These are phyloP conservation scores for Schizothecium vesticola DNA, from an alignment of 495 filamentous ascomycete species.

Conservation along the genomic window DNA sequence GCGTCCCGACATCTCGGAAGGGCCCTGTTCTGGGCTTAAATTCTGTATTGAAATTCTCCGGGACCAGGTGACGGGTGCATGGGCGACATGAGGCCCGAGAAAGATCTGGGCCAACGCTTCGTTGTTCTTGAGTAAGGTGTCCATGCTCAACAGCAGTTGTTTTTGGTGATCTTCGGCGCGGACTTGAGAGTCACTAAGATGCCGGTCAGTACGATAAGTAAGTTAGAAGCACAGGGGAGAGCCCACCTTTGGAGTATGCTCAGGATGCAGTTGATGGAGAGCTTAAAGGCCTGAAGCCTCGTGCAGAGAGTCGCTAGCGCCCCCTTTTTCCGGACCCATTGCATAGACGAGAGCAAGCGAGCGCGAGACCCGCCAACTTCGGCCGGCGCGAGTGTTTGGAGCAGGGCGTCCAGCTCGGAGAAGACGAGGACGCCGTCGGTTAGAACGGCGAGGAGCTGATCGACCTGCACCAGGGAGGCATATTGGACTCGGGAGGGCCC, in stretches of 20 bases:
- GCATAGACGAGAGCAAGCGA: conserved; percentile 3
- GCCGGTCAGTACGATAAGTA: background rate
- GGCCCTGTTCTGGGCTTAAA: background rate
- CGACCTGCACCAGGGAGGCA: conserved; percentile 9
- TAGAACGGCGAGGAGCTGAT: conserved; percentile 13
- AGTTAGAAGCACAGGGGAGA: background rate
- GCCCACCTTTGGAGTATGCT: background rate
- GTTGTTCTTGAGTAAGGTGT: background rate
- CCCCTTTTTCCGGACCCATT: conserved; percentile 5
- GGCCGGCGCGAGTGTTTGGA: background rate
- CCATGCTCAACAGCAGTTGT: background rate
- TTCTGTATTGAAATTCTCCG: background rate
- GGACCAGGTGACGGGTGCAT: background rate
- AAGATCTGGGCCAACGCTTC: background rate
- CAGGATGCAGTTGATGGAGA: background rate
- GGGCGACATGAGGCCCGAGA: background rate
- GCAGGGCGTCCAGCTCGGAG: conserved; percentile 9
- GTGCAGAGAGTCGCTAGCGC: background rate
- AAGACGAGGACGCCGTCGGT: conserved; percentile 12
- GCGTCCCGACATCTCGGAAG: background rate
- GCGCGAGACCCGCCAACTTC: background rate
- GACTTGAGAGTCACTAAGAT: background rate
- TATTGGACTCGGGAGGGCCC: background rate
- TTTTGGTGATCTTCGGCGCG: background rate
- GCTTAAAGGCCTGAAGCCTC: background rate